phyloP scores from a whole-genome alignment of 768 basidiomycete genomes.

The Russula olivacea region DNA sequence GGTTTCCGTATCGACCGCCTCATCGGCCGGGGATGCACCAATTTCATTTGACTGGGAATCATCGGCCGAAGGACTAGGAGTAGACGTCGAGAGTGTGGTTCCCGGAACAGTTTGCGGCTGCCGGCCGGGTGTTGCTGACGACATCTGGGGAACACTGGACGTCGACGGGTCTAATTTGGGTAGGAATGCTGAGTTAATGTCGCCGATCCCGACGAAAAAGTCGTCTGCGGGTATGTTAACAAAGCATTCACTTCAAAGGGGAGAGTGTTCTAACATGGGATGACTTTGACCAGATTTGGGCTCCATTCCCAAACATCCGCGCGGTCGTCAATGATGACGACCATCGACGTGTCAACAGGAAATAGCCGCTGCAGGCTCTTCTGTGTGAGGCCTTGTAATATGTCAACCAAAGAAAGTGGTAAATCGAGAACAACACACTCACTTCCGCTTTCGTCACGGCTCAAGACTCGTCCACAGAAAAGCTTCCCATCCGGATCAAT shows the following conservation, averaged over 20 bases:
- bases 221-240: constrained; percentile 57
- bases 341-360: constrained; percentile 97
- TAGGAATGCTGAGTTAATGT: constrained; percentile 93
- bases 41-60: constrained; percentile 9
- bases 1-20: constrained; percentile 41
- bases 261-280: constrained; percentile 70
- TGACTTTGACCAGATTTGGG: constrained; percentile 93
- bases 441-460: constrained; percentile 97
- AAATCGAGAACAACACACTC: constrained; percentile 33
- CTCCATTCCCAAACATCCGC: constrained; percentile 99
- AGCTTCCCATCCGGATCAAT: constrained; percentile 84
- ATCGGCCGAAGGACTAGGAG: background rate
- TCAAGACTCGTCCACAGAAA: constrained; percentile 85
- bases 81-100: constrained; percentile 6
- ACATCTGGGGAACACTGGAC: constrained; percentile 32
- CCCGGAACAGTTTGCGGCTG: background rate
- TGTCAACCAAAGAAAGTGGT: background rate
- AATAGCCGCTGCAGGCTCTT: constrained; percentile 91
- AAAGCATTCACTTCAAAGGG: constrained; percentile 1
- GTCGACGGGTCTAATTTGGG: constrained; percentile 65
- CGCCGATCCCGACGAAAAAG: constrained; percentile 96
- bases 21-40: constrained; percentile 23
- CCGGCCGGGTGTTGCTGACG: constrained; percentile 2
- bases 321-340: constrained; percentile 97
- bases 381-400: constrained; percentile 43